Evolutionary conservation across 192 early-diverging fungal species (phyloP).

Genomic region (Gorgonomyces haynaldii): DNA sequence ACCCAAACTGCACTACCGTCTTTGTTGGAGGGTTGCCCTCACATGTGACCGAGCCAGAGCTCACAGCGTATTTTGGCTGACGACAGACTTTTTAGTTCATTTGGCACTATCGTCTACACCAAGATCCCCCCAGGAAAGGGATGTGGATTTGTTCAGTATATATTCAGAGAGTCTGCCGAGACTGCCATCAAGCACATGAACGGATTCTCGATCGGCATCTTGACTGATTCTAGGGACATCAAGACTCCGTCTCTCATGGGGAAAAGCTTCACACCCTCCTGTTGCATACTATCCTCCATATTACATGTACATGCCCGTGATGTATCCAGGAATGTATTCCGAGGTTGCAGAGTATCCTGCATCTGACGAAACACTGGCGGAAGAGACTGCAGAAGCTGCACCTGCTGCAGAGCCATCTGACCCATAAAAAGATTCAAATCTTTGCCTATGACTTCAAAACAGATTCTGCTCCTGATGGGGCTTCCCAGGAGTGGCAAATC

Average conservation of each 20-base stretch:
- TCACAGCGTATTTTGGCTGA: constrained; percentile 32
- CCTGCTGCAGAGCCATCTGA: too few species aligned
- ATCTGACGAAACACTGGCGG: too few species aligned
- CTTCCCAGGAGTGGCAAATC: constrained; percentile 66
- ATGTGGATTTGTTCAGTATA: constrained; percentile 93
- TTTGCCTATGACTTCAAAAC: too few species aligned
- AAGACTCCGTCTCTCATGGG: too few species aligned
- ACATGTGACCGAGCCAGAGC: constrained; percentile 75
- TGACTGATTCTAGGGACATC: too few species aligned
- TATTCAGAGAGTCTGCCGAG: constrained; percentile 71
- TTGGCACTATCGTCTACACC: constrained; percentile 86
- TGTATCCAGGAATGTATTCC: too few species aligned
- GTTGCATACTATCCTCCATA: too few species aligned
- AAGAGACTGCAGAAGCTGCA: too few species aligned
- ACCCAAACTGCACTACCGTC: constrained; percentile 91
- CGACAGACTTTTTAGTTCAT: constrained; percentile 59
- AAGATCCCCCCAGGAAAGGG: constrained; percentile 92
- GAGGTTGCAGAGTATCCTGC: too few species aligned
- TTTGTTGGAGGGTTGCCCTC: constrained; percentile 90
- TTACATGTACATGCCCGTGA: too few species aligned
- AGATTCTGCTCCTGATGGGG: background rate
- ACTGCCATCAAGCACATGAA: constrained; percentile 84
- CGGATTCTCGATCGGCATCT: constrained; percentile 65
- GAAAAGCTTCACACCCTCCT: too few species aligned
- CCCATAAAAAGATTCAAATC: too few species aligned